Evolutionary conservation across 108 stramenopile species (phyloP).

Genomic region (Fragilaria radians): DNA sequence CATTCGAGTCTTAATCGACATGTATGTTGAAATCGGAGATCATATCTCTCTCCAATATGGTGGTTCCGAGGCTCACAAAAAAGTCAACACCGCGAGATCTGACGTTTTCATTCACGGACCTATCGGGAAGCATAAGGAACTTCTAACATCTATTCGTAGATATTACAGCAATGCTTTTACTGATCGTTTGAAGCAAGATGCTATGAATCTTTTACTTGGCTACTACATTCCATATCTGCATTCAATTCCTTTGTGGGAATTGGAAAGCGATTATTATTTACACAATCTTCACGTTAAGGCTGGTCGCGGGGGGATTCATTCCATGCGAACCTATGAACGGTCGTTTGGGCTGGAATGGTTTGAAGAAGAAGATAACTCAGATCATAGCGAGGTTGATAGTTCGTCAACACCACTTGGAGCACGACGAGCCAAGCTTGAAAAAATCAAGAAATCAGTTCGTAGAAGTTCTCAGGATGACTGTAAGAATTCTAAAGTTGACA

Average conservation of each 20-base stretch:
- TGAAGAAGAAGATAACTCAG: slow-evolving; percentile 17
- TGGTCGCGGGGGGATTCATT: slow-evolving; percentile 47
- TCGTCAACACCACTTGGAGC: background rate
- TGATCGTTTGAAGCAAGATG: slow-evolving; percentile 95
- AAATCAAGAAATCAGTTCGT: background rate
- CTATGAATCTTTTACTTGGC: slow-evolving; percentile 97
- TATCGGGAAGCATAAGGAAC: slow-evolving; percentile 89
- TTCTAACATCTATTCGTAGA: slow-evolving; percentile 91
- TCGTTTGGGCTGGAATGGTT: slow-evolving; percentile 64
- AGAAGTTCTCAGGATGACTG: background rate
- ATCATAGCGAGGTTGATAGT: slow-evolving; percentile 7
- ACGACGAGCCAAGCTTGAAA: background rate
- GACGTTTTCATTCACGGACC: slow-evolving; percentile 67
- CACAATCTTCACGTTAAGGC: slow-evolving; percentile 78
- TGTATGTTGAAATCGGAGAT: slow-evolving; percentile 97
- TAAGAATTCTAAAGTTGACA: background rate
- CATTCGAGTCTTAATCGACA: slow-evolving; percentile 89
- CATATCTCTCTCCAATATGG: slow-evolving; percentile 97
- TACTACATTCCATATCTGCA: slow-evolving; percentile 75
- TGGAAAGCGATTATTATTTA: slow-evolving; percentile 84
- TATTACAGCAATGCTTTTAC: slow-evolving; percentile 98
- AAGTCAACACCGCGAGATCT: slow-evolving; percentile 65
- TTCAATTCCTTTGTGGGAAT: slow-evolving; percentile 78
- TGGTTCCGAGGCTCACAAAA: slow-evolving; percentile 98
- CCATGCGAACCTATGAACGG: slow-evolving; percentile 62